Base-by-base conservation (phyloP, 2,329 filamentous ascomycete species). In the Hypomyces rosellus region DNA sequence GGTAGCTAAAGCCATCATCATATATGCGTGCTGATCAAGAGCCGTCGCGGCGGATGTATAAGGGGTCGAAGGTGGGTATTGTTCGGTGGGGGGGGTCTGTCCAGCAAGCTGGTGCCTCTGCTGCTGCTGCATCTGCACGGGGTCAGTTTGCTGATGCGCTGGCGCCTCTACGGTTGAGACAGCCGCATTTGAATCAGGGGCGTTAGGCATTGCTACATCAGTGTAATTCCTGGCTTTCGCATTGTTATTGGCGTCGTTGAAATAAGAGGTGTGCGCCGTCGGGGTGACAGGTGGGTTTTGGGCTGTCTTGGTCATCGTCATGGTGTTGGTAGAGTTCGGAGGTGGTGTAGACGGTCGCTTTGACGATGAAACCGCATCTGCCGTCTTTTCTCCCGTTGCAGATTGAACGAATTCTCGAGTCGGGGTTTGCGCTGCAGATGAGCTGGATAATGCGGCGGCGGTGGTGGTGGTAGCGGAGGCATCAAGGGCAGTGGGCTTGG, bases 1-100 rank as follows among this genome's bases (percentile, higher is more conserved):
- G 51, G 64, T 64, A 38, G 69, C 70, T 44, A 74, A 59, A 18
- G 69, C 67, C 70, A 74, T 73, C 67, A 74, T 73, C 66, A 72
- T 69, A 61, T 69, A 71, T 42, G 69, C 65, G 50, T 68, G 68
- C 25, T 69, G 63, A 44, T 72, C 63, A 34, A 68, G 58, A 50
- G 57, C 63, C 3, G 65, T 51, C 51, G 70, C 61, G 33, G 62
- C 51, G 4, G 64, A 59, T 11, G 64, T 65, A 54, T 65, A 70
- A 15, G 68, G 62, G 11, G 66, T 64, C 37, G 64, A 62, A 22
- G 68, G 63, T 22, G 60, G 52, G 50, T 60, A 63, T 30, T 61
- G 62, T 34, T 65, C 61, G 47, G 51, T 53, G 0, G 58, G 49
- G 33, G 54, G 49, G 30, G 56, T 45, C 41, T 48, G 50, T 14